Evolutionary conservation across 2,329 filamentous ascomycete species (phyloP), one percentile per base, ranked within the genome.

Genomic region (Aspergillus felis): DNA sequence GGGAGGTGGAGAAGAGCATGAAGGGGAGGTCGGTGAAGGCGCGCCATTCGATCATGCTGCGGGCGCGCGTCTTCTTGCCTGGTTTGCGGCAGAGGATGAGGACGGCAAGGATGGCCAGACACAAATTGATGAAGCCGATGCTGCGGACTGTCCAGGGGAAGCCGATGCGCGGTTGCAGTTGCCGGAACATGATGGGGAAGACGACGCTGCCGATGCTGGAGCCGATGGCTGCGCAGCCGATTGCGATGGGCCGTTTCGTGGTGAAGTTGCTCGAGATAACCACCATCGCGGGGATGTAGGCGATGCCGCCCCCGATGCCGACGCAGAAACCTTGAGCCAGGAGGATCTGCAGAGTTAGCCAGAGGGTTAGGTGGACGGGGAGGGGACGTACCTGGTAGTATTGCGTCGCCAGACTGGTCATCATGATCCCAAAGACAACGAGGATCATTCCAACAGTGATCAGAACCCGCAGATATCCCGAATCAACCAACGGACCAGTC

Each of bases 71-170:
- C 7, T 67, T 68, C 2, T 70, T 65, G 4, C 75, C 72, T 4
- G 78, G 74, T 50, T 70, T 73, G 46, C 74, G 68, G 42, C 78
- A 76, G 1, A 75, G 70, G 38, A 71, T 69, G 49, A 74, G 56
- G 24, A 25, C 24, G 24, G 24, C 24, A 3, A 25, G 24, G 24
- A 25, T 4, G 24, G 24, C 24, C 24, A 25, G 24, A 25, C 2
- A 25, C 24, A 25, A 25, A 3, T 25, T 25, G 27, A 87, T 76
- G 50, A 87, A 79, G 0, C 78, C 84, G 60, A 85, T 81, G 0
- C 80, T 76, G 1, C 84, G 76, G 1, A 85, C 78, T 0, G 85
- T 82, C 83, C 84, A 87, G 0, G 78, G 74, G 57, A 87, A 87
- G 0, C 85, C 85, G 3, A 87, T 71, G 22, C 74, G 75, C 0